Percentiles rank a stretch among this genome's conserved stretches.
These are phyloP conservation scores for Tylopilus sp. DNA, from an alignment of 1,284 basidiomycete species.

Conservation along the genomic window DNA sequence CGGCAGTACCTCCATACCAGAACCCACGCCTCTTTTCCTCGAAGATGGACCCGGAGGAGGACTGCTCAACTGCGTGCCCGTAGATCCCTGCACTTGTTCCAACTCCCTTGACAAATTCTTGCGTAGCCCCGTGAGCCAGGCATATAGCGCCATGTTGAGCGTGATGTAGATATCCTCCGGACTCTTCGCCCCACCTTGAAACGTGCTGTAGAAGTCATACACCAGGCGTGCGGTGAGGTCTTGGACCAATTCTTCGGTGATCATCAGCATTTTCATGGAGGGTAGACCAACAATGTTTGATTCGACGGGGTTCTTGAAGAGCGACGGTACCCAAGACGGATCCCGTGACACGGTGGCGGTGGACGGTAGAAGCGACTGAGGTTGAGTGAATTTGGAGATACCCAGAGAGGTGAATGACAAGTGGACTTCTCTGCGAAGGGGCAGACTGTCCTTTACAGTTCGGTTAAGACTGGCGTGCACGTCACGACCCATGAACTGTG, in stretches of 20 bases:
- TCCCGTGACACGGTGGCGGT: conserved; percentile 41
- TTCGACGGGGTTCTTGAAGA: conserved; percentile 57
- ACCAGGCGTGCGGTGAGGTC: conserved; percentile 43
- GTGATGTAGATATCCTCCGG: conserved; percentile 77
- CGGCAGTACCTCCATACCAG: conserved; percentile 12
- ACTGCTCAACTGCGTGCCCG: conserved; percentile 41
- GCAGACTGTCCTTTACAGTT: conserved; percentile 46
- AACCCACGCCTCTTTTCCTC: conserved; percentile 20
- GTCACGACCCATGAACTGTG: conserved; percentile 62
- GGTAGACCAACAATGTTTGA: conserved; percentile 75
- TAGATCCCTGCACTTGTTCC: conserved; percentile 60
- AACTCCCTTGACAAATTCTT: conserved; percentile 72
- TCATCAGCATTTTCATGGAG: conserved; percentile 76
- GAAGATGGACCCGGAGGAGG: conserved; percentile 23
- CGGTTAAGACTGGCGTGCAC: conserved; percentile 68
- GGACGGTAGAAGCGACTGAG: conserved; percentile 44
- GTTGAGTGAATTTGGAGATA: conserved; percentile 65
- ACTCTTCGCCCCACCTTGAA: conserved; percentile 51
- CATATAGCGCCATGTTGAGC: conserved; percentile 73
- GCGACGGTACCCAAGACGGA: conserved; percentile 50
- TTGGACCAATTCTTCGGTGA: conserved; percentile 53
- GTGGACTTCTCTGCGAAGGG: conserved; percentile 58
- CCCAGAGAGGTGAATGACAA: conserved; percentile 71
- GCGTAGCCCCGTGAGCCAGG: conserved; percentile 72
- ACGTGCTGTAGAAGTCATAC: conserved; percentile 74